phyloP scores from a whole-genome alignment of 345 rosid genomes.

The Gossypium stocksii region DNA sequence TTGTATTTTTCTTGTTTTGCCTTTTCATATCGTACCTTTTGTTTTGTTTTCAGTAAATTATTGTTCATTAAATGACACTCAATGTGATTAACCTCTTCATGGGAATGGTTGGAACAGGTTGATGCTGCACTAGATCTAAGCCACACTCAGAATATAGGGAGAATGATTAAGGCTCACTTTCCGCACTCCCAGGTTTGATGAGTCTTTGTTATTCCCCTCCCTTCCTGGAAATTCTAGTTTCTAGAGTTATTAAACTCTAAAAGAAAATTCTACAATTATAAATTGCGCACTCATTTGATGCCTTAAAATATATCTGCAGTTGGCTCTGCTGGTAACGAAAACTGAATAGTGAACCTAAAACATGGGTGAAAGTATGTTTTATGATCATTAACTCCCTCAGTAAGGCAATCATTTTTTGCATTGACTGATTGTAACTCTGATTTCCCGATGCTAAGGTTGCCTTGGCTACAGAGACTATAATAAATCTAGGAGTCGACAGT shows the following conservation, averaged over 20 bases:
- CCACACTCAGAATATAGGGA: slow-evolving; percentile 91
- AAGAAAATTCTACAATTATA: too few relatives aligned
- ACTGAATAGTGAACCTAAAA: not conserved
- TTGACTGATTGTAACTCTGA: not conserved
- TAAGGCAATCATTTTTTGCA: not conserved
- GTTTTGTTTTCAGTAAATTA: not conserved
- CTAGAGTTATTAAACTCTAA: not conserved
- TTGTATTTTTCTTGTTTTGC: not conserved
- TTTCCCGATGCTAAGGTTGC: not conserved
- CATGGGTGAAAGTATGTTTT: not conserved
- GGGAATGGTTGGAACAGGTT: slow-evolving; percentile 35
- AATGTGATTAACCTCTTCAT: slow-evolving; percentile 3
- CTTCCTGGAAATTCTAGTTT: not conserved
- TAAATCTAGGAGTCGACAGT: not conserved
- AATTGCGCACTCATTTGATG: not conserved
- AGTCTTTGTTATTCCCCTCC: not conserved
- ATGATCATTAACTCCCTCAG: not conserved
- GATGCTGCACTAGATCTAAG: slow-evolving; percentile 96
- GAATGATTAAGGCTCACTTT: slow-evolving; percentile 61
- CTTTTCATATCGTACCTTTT: not conserved
- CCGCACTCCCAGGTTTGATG: slow-evolving; percentile 61
- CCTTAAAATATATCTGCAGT: not conserved
- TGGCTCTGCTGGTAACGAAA: not conserved
- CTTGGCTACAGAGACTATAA: not conserved
- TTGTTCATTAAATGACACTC: slow-evolving; percentile 4